Base-by-base conservation (phyloP, 306 rosid species). In the Inga oerstediana region DNA sequence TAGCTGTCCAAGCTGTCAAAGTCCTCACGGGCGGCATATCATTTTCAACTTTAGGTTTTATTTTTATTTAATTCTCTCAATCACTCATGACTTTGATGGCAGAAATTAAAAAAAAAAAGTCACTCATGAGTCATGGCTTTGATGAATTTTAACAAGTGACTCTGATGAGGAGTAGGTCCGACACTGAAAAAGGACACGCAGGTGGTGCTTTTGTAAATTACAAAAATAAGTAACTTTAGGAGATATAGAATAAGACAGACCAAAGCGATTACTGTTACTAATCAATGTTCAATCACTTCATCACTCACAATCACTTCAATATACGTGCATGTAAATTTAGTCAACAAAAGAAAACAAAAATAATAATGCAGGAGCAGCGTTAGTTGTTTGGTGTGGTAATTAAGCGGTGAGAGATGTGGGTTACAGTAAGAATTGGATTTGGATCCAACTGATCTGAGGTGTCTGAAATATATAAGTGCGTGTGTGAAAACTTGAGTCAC, bases 21-120 rank as follows among this genome's bases (percentile, higher is more conserved):
- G 24, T 61, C 81, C 58, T 77, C 80, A 69, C 37, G 81, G 90
- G 62, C 83, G 79, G 75, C 83, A 44, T 80, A 85, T 87, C 86
- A n/a, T 74, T 78, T 49, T 88, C 87, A 75, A 67, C 46, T 78
- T 82, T 78, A 44, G 5, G 61, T 72, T 72, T 37, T 6, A 41
- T 62, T 12, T 54, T 16, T 17, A 54, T 54, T 54, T 54, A 5
- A 17, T n/a, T 58, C 12, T 39, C 3, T 24, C 37, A 32, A 14
- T 22, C 72, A 20, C 59, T 51, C 58, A 54, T 54, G 62, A 56
- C 62, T 56, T 7, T 7, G 62, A 56, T 56, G 62, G 62, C 24
- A 56, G 12, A 56, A 20, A 56, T 12, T 10, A 9, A 52, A 7
- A 56, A 54, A 19, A 15, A 54, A 20, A 20, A 2, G 27, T 20